Evolutionary conservation across 2,329 filamentous ascomycete species (phyloP).

Genomic region (Pseudogymnoascus sp.): DNA sequence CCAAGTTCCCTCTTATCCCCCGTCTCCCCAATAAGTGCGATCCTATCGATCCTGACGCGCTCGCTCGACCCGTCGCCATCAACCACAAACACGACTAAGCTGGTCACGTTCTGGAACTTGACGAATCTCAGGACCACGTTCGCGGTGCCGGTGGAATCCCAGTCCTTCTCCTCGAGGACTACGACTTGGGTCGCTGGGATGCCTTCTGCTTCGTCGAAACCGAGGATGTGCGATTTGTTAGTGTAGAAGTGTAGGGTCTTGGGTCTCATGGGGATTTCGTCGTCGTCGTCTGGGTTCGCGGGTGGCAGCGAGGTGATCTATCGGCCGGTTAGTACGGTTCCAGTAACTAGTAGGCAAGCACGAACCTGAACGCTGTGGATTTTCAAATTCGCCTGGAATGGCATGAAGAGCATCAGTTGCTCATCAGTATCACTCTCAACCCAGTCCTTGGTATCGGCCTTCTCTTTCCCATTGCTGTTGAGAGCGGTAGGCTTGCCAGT

Average conservation of each 20-base stretch:
- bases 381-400: slow-evolving; percentile 83
- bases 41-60: slow-evolving; percentile 73
- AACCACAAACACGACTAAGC: slow-evolving; percentile 79
- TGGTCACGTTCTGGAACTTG: slow-evolving; percentile 93
- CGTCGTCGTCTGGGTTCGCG: slow-evolving; percentile 52
- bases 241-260: slow-evolving; percentile 77
- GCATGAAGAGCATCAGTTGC: slow-evolving; percentile 87
- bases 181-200: slow-evolving; percentile 73
- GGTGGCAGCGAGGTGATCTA: slow-evolving; percentile 78
- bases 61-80: slow-evolving; percentile 78
- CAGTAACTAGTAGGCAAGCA: neutral
- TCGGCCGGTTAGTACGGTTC: slow-evolving; percentile 25
- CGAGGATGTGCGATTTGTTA: slow-evolving; percentile 83
- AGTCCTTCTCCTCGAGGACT: slow-evolving; percentile 66
- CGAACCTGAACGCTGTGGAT: slow-evolving; percentile 70
- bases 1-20: slow-evolving; percentile 91
- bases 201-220: slow-evolving; percentile 91
- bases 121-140: slow-evolving; percentile 76
- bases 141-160: slow-evolving; percentile 72
- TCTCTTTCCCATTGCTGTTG: slow-evolving; percentile 45
- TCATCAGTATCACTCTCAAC: slow-evolving; percentile 96
- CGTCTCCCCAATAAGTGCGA: slow-evolving; percentile 76
- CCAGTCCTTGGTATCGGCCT: slow-evolving; percentile 60
- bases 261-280: slow-evolving; percentile 73
- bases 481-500: slow-evolving; percentile 57